Evolutionary conservation across 2,329 filamentous ascomycete genomes (phyloP).

Genomic region (Whalleya microplaca): DNA sequence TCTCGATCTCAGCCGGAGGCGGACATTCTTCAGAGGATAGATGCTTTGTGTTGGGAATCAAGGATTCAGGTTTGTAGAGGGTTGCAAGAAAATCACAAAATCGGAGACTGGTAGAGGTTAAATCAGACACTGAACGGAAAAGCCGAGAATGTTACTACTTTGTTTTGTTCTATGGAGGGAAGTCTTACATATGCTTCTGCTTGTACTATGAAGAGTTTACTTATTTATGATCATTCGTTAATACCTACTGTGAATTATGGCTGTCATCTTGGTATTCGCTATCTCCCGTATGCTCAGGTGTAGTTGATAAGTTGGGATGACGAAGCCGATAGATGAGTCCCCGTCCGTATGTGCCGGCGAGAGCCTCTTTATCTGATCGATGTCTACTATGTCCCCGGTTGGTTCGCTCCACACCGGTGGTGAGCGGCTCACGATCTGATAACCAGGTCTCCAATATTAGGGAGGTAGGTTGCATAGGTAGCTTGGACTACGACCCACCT

Average conservation of each 20-base stretch:
- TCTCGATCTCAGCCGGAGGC: conserved; percentile 33
- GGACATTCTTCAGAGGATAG: conserved; percentile 36
- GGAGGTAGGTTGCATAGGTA: not conserved
- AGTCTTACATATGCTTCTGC: conserved; percentile 34
- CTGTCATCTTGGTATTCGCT: not conserved
- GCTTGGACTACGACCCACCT: not conserved
- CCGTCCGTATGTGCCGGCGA: no score
- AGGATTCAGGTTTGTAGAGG: conserved; percentile 35
- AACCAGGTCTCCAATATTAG: no score
- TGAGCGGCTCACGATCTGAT: no score
- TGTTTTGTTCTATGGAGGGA: conserved; percentile 32
- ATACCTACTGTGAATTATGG: conserved; percentile 14
- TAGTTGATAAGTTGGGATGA: not conserved
- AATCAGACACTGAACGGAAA: conserved; percentile 13
- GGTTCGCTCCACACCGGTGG: no score
- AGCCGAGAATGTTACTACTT: conserved; percentile 27
- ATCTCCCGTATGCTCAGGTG: not conserved
- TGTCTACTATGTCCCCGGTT: no score
- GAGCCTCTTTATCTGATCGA: no score
- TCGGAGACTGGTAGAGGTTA: conserved; percentile 11
- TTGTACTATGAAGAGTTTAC: conserved; percentile 34
- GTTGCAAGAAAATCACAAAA: conserved; percentile 26
- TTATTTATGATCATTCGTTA: conserved; percentile 21
- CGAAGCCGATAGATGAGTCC: not conserved
- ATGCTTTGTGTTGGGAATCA: conserved; percentile 37